A percentile compares a stretch with the other conserved stretches of the same genome.
Conservation (phyloP, 257 asterid genomes). For the Coffea eugenioides region DNA sequence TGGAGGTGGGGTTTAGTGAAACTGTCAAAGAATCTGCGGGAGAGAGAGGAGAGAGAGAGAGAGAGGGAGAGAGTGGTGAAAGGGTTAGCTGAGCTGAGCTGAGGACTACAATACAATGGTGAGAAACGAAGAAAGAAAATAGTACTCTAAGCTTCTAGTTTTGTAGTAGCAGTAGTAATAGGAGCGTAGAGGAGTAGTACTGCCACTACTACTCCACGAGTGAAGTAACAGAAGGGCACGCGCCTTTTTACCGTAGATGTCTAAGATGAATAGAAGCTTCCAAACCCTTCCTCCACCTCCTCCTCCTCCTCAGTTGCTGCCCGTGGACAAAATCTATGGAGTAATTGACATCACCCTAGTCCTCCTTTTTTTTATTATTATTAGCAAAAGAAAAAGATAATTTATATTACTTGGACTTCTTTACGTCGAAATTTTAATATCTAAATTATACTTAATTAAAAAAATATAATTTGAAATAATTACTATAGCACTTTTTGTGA, state of each 20-base stretch:
- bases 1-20: neutral
- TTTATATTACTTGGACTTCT: neutral
- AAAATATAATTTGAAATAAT: too few species aligned
- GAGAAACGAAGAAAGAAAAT: neutral
- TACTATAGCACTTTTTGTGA: too few species aligned
- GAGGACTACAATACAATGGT: neutral
- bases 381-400: too few species aligned
- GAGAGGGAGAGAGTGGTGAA: slow-evolving; percentile 3
- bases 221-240: neutral
- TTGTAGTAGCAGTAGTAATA: neutral
- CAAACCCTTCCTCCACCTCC: neutral
- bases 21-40: slow-evolving; percentile 15
- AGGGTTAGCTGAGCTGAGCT: neutral
- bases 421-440: too few species aligned
- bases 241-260: neutral
- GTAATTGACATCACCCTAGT: too few species aligned
- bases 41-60: slow-evolving; percentile 14
- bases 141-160: neutral
- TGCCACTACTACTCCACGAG: too few species aligned
- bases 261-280: slow-evolving; percentile 12
- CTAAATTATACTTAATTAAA: neutral
- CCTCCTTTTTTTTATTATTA: neutral
- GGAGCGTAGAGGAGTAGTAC: too few species aligned
- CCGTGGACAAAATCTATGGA: neutral
- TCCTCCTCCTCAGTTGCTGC: neutral